A percentile compares a stretch with the other conserved stretches of the same genome.
Evolutionary conservation across 306 rosid genomes (phyloP).

Genomic region (Cucurbita pepo): DNA sequence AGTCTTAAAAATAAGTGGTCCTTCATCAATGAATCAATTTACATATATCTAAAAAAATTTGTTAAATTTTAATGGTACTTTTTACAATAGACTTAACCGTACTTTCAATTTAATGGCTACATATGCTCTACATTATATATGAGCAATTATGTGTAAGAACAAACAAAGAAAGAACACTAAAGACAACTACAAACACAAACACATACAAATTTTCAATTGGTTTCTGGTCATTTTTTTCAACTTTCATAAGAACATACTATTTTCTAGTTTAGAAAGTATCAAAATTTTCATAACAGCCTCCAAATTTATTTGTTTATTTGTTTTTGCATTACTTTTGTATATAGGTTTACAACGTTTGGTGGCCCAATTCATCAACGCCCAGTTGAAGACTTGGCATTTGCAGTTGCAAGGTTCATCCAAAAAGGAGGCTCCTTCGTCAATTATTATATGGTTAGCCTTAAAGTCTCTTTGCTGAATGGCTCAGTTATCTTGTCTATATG

Average conservation of each 20-base stretch:
- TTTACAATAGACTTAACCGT: too few species aligned
- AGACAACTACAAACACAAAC: too few species aligned
- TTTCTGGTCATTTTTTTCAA: background rate
- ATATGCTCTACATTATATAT: too few species aligned
- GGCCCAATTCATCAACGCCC: conserved; percentile 25
- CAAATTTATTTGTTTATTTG: background rate
- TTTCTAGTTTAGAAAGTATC: background rate
- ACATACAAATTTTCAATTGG: too few species aligned
- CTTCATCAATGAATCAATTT: too few species aligned
- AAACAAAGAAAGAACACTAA: too few species aligned
- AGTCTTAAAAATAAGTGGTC: too few species aligned
- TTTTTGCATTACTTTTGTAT: background rate
- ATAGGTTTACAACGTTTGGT: conserved; percentile 31
- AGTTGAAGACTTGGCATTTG: conserved; percentile 32
- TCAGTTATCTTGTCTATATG: background rate
- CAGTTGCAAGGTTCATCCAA: conserved; percentile 27
- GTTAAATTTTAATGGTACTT: too few species aligned
- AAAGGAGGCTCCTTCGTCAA: conserved; percentile 35
- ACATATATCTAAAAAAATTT: too few species aligned
- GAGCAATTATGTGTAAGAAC: too few species aligned
- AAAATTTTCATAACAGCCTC: background rate
- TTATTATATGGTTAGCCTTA: conserved; percentile 30
- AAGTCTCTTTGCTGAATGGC: background rate
- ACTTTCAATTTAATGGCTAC: too few species aligned
- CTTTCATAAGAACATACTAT: background rate